These are phyloP conservation scores for Coemansia javaensis DNA, from an alignment of 192 early-diverging fungal genomes.

Conservation along the genomic window DNA sequence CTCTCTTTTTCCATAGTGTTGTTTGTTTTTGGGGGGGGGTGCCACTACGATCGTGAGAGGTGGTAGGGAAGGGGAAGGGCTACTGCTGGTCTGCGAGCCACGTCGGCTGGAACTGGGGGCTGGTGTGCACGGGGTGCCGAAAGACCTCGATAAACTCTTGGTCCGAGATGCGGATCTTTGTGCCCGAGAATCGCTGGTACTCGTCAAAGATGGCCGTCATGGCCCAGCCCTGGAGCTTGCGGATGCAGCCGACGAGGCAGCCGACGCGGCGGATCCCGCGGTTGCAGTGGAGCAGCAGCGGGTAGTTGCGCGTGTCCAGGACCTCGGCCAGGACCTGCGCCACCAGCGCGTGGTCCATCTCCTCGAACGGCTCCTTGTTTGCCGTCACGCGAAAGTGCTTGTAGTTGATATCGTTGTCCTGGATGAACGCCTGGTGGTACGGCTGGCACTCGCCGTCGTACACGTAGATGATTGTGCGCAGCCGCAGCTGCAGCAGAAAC, in stretches of 20 bases:
- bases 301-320: constrained; percentile 45
- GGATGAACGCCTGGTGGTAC: constrained; percentile 66
- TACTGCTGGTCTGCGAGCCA: constrained; percentile 17
- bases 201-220: constrained; percentile 97
- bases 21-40: no score
- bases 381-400: constrained; percentile 78
- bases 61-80: not conserved
- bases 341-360: constrained; percentile 33
- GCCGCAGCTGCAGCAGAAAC: constrained; percentile 77
- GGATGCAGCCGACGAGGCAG: constrained; percentile 87
- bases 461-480: constrained; percentile 85
- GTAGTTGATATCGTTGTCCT: constrained; percentile 65
- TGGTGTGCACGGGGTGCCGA: constrained; percentile 16
- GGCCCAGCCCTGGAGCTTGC: constrained; percentile 94
- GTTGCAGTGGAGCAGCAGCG: constrained; percentile 87
- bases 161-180: constrained; percentile 83
- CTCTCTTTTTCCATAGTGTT: constrained; percentile 2
- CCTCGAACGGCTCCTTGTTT: constrained; percentile 69
- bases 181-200: constrained; percentile 89
- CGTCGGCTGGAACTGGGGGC: constrained; percentile 14
- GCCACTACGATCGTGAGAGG: no score
- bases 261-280: constrained; percentile 93
- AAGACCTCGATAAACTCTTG: constrained; percentile 75
- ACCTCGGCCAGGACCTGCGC: constrained; percentile 31
- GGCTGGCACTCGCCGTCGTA: constrained; percentile 69